phyloP scores from a whole-genome alignment of 2,329 filamentous ascomycete genomes.

The Dactylellina leptospora region DNA sequence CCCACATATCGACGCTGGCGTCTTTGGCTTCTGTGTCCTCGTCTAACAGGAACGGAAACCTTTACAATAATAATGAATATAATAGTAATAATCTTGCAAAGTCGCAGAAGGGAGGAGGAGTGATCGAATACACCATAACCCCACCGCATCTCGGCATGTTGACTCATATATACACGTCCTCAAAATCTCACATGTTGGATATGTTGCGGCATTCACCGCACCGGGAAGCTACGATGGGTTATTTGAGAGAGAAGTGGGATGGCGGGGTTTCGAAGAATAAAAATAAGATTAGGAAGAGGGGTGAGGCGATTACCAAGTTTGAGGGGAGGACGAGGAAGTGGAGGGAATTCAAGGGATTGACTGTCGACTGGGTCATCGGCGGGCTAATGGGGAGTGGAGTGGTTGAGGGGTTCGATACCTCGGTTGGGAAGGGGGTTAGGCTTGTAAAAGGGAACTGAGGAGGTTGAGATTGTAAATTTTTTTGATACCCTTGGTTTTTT shows the following conservation, averaged over 20 bases:
- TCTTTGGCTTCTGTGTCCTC: slow-evolving; percentile 45
- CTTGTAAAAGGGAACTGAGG: slow-evolving; percentile 29
- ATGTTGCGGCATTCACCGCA: slow-evolving; percentile 37
- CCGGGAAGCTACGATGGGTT: slow-evolving; percentile 33
- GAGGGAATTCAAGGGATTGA: slow-evolving; percentile 38
- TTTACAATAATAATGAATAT: background rate
- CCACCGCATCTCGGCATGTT: slow-evolving; percentile 44
- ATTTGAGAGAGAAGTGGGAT: slow-evolving; percentile 44
- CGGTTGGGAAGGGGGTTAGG: slow-evolving; percentile 32
- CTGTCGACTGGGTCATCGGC: slow-evolving; percentile 43
- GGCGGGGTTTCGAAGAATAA: slow-evolving; percentile 51
- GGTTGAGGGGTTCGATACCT: slow-evolving; percentile 28
- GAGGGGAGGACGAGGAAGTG: slow-evolving; percentile 52
- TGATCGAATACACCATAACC: slow-evolving; percentile 43
- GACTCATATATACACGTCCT: slow-evolving; percentile 22
- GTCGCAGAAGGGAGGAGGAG: background rate
- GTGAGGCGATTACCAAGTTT: slow-evolving; percentile 28
- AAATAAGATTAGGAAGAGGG: slow-evolving; percentile 7
- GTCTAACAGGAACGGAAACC: slow-evolving; percentile 5
- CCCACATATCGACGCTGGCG: slow-evolving; percentile 39
- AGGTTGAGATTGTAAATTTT: background rate
- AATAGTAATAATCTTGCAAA: background rate
- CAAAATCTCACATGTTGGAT: slow-evolving; percentile 33
- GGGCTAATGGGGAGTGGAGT: slow-evolving; percentile 27
- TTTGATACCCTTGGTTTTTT: slow-evolving; percentile 20